Conservation (phyloP, 768 basidiomycete genomes). For the Pleurotus pulmonarius region DNA sequence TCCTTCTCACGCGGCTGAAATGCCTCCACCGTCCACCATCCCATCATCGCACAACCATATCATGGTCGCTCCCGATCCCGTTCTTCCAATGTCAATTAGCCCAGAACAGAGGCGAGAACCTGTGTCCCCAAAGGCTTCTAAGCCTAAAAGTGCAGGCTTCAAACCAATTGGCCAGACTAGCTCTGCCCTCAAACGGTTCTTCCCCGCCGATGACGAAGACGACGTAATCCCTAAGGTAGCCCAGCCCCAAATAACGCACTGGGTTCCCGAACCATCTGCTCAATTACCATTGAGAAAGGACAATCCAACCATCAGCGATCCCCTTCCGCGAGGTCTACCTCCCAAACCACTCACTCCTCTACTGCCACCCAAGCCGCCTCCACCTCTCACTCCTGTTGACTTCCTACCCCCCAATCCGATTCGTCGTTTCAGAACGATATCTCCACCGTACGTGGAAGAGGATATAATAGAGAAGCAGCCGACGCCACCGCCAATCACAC, state of each 20-base stretch:
- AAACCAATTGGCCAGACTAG: conserved; percentile 59
- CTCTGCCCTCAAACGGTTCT: conserved; percentile 71
- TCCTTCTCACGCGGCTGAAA: background rate
- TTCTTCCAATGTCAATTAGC: background rate
- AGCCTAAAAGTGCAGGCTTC: conserved; percentile 49
- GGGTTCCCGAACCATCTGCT: conserved; percentile 1
- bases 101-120: conserved; percentile 11
- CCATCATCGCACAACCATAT: conserved; percentile 2
- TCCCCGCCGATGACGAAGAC: conserved; percentile 80
- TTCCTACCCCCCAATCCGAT: background rate
- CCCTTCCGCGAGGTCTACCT: background rate
- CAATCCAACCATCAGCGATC: background rate
- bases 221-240: conserved; percentile 10
- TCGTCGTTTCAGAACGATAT: too few species aligned
- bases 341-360: background rate
- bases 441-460: too few species aligned
- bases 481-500: background rate
- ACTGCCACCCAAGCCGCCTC: conserved; percentile 1
- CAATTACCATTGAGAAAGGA: background rate
- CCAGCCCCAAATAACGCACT: conserved; percentile 4
- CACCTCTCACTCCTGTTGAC: background rate
- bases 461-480: background rate
- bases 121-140: conserved; percentile 15
- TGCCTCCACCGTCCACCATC: conserved; percentile 8
- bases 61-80: background rate